Percentiles rank a stretch among this genome's conserved stretches.
Conservation (phyloP, 495 filamentous ascomycete genomes). For the Penicillium longicatenatum region DNA sequence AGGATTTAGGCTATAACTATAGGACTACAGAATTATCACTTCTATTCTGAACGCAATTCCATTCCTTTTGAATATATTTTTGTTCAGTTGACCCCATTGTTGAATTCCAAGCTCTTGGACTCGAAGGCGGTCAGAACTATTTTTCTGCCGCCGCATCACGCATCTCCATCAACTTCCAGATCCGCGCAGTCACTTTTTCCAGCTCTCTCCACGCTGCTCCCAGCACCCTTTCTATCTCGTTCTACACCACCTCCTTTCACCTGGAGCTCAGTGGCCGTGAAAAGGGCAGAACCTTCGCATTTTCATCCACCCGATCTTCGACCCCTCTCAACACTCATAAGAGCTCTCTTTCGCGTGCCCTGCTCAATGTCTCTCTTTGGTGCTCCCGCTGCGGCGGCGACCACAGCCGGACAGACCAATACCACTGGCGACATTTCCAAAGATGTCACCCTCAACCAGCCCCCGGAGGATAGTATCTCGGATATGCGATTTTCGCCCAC, state of each 20-base stretch:
- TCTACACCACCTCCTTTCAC: background rate
- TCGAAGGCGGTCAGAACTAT: conserved; percentile 6
- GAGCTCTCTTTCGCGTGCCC: conserved; percentile 8
- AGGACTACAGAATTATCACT: no score
- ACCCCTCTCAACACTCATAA: background rate
- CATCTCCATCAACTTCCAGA: conserved; percentile 1
- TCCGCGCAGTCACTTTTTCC: conserved; percentile 7
- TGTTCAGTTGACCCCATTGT: background rate
- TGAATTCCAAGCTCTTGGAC: background rate
- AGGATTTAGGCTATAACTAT: no score
- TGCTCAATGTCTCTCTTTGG: conserved; percentile 66
- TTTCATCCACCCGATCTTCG: background rate
- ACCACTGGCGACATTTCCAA: conserved; percentile 89
- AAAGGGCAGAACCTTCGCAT: background rate
- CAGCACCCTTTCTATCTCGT: background rate
- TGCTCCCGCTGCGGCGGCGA: conserved; percentile 40
- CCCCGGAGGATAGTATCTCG: conserved; percentile 84
- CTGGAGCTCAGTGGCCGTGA: background rate
- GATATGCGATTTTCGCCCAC: conserved; percentile 80
- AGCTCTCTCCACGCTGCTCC: conserved; percentile 4
- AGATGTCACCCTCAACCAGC: conserved; percentile 74
- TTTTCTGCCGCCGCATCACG: conserved; percentile 11
- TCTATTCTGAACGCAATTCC: no score
- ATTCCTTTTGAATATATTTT: background rate
- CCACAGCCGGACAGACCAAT: conserved; percentile 55